Conservation (phyloP, 2,329 filamentous ascomycete genomes). For the Xylaria polymorpha region DNA sequence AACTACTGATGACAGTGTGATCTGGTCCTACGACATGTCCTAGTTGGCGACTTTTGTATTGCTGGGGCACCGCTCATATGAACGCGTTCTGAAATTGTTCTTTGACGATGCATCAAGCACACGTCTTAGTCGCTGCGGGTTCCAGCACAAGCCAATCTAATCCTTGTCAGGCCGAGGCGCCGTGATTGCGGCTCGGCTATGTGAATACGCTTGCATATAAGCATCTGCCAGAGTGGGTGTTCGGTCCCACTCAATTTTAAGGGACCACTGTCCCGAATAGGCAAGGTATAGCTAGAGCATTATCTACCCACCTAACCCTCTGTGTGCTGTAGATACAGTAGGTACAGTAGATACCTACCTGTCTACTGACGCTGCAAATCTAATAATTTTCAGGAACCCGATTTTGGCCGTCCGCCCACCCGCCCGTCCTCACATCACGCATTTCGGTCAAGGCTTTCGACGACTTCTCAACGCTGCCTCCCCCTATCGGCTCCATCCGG, state of each 20-base stretch:
- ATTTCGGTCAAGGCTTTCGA: constrained; percentile 50
- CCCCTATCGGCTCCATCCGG: constrained; percentile 46
- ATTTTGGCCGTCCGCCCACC: constrained; percentile 40
- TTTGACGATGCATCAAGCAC: constrained; percentile 29
- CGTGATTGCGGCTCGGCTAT: neutral
- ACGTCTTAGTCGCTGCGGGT: constrained; percentile 27
- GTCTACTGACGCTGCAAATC: neutral
- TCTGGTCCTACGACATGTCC: constrained; percentile 5
- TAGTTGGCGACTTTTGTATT: constrained; percentile 3
- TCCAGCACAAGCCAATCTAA: constrained; percentile 19
- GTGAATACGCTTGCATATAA: constrained; percentile 1
- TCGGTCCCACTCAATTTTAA: neutral
- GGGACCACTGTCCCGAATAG: neutral
- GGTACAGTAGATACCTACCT: too few relatives aligned
- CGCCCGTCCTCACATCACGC: constrained; percentile 46
- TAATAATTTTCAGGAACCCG: constrained; percentile 16
- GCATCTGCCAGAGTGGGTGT: neutral
- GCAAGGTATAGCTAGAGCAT: too few relatives aligned
- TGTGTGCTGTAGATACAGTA: too few relatives aligned
- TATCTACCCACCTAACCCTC: too few relatives aligned
- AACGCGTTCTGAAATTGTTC: constrained; percentile 34
- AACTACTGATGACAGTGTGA: neutral
- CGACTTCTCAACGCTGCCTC: constrained; percentile 29
- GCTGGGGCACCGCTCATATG: constrained; percentile 14
- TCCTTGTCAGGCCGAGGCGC: constrained; percentile 27